Percentiles rank a stretch among this genome's conserved stretches.
These are phyloP conservation scores for Allantophomopsis lycopodina DNA, from an alignment of 2,329 filamentous ascomycete genomes.

Conservation along the genomic window DNA sequence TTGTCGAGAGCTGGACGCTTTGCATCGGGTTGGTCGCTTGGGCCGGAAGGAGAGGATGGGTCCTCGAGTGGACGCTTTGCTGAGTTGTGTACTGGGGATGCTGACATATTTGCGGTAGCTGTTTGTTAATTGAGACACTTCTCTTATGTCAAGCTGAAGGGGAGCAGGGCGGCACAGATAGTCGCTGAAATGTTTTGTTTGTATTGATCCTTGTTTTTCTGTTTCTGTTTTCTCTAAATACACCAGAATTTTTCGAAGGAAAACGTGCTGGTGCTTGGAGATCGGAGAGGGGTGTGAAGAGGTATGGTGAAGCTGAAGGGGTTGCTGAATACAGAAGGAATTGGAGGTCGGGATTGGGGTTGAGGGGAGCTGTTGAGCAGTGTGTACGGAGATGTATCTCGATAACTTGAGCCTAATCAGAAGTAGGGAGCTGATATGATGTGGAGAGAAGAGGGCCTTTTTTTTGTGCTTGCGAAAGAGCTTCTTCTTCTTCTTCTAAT, in stretches of 20 bases:
- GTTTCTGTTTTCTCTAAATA: constrained; percentile 41
- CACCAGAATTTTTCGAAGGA: constrained; percentile 79
- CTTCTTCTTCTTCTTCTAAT: no score
- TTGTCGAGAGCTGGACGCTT: constrained; percentile 96
- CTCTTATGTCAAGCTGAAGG: no score
- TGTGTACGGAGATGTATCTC: no score
- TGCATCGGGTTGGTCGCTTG: constrained; percentile 87
- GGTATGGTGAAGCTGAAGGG: background rate
- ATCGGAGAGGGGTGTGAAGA: no score
- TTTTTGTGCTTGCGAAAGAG: no score
- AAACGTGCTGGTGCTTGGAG: constrained; percentile 72
- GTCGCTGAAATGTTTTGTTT: constrained; percentile 30
- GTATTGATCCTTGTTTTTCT: constrained; percentile 31
- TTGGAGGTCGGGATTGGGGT: background rate
- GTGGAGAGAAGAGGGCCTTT: no score
- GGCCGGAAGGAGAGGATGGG: constrained; percentile 83
- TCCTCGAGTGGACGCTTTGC: constrained; percentile 93
- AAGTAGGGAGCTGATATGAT: no score
- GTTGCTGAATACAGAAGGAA: background rate
- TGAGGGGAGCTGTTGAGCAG: background rate
- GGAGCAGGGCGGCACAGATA: no score
- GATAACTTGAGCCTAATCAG: no score
- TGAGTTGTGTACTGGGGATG: constrained; percentile 47
- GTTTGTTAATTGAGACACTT: constrained; percentile 16
- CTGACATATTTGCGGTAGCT: constrained; percentile 51